These are phyloP conservation scores for Avena eriantha DNA, from an alignment of 176 grass and related monocot genomes.

Conservation along the genomic window DNA sequence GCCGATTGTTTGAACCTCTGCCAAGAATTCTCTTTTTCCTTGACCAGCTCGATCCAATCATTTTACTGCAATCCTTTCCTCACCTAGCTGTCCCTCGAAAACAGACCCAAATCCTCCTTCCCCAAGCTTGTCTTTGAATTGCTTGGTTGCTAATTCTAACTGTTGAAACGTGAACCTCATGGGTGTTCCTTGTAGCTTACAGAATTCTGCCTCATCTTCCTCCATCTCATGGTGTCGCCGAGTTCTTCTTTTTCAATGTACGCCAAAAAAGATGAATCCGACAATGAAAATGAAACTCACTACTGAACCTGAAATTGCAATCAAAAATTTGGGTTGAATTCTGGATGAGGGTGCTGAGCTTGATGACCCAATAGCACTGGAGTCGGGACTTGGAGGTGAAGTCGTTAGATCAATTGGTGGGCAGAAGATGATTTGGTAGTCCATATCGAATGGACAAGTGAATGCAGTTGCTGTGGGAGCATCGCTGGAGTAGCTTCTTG, in stretches of 20 bases:
- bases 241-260: neutral
- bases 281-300: neutral
- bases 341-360: too few species aligned
- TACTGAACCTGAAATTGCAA: neutral
- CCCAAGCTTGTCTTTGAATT: conserved; percentile 25
- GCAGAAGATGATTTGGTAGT: conserved; percentile 52
- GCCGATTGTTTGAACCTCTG: conserved; percentile 56
- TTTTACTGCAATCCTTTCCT: conserved; percentile 22
- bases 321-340: neutral
- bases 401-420: neutral
- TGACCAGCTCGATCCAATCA: conserved; percentile 36
- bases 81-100: neutral
- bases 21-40: conserved; percentile 48
- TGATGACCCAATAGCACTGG: neutral
- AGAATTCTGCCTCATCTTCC: neutral
- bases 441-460: conserved; percentile 25
- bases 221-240: neutral
- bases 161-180: conserved; percentile 19
- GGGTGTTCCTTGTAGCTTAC: conserved; percentile 21
- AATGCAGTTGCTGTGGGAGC: neutral
- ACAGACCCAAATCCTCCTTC: conserved; percentile 44
- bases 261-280: neutral
- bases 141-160: neutral
- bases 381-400: neutral
- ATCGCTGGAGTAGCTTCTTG: conserved; percentile 31